Percentiles rank a stretch among this genome's conserved stretches.
These are phyloP conservation scores for Gossypium davidsonii DNA, from an alignment of 441 rosid species.

Conservation along the genomic window DNA sequence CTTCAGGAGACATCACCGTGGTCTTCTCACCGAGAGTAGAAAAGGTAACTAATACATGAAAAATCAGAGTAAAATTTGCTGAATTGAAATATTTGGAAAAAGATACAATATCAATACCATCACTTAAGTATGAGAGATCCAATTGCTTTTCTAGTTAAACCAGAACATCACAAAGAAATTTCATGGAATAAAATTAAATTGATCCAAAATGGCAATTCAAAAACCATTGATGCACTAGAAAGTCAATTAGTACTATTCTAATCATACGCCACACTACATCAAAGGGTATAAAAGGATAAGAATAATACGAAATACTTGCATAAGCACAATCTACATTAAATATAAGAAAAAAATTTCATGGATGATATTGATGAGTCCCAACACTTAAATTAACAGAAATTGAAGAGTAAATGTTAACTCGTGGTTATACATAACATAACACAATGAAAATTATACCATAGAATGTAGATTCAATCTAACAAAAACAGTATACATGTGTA, in stretches of 20 bases:
- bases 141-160: constrained; percentile 14
- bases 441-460: neutral
- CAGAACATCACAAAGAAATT: constrained; percentile 5
- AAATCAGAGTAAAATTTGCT: constrained; percentile 17
- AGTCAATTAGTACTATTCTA: neutral
- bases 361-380: neutral
- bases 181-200: neutral
- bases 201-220: constrained; percentile 2
- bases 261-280: neutral
- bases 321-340: neutral
- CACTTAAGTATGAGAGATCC: neutral
- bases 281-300: neutral
- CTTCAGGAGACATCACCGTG: constrained; percentile 96
- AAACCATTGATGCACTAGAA: neutral
- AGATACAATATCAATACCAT: constrained; percentile 9
- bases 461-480: neutral
- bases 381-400: neutral
- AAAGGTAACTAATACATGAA: constrained; percentile 60
- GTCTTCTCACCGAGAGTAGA: constrained; percentile 94
- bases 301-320: neutral
- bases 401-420: neutral
- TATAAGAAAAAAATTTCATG: neutral
- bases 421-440: neutral
- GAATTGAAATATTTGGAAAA: constrained; percentile 5
- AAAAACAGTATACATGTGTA: neutral